Evolutionary conservation across 352 stramenopile genomes (phyloP), one percentile per base, ranked within the genome.

Genomic region (Globisporangium megalacanthum): DNA sequence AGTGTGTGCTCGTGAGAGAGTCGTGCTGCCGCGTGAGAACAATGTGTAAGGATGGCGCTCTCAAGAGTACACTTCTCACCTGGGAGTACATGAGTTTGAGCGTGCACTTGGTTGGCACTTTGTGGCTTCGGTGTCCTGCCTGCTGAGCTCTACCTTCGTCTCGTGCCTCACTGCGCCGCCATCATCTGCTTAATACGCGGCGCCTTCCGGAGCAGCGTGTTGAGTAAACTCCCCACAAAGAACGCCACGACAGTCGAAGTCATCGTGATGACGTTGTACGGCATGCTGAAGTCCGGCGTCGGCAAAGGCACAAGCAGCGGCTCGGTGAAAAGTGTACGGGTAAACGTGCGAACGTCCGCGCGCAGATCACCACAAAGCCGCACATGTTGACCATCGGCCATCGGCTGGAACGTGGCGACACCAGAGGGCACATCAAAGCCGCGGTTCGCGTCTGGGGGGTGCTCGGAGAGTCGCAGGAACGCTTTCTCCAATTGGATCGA

Each of bases 221-320:
- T 94, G 47, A 96, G 74, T 68, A 92, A 86, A 13, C 75, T 89
- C n/a, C 83, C 86, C 20, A 89, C 73, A 46, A 91, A 87, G 67
- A 94, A 95, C 49, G 79, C 83, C 14, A 95, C 71, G 52, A 95
- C 76, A n/a, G 87, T 94, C 41, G 82, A 94, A 17, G 86, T 94
- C 72, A 96, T 85, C 33, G 79, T 92, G 61, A 96, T 96, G 13
- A 96, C 86, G 52, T 95, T 95, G 69, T 93, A 96, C 54, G 86
- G 86, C 86, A 96, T 95, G 58, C 83, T 94, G 56, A 95, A 94
- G 66, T 96, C 87, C 14, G 87, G 87, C 35, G 83, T 92, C 17
- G 87, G 86, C 53, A 96, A 65, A 39, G 75, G 73, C 20, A 96
- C 79, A 0, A 95, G 73, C 54, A 96, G 71, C 49, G 83, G 79